phyloP scores from a whole-genome alignment of 306 rosid species.

The Nissolia schottii region DNA sequence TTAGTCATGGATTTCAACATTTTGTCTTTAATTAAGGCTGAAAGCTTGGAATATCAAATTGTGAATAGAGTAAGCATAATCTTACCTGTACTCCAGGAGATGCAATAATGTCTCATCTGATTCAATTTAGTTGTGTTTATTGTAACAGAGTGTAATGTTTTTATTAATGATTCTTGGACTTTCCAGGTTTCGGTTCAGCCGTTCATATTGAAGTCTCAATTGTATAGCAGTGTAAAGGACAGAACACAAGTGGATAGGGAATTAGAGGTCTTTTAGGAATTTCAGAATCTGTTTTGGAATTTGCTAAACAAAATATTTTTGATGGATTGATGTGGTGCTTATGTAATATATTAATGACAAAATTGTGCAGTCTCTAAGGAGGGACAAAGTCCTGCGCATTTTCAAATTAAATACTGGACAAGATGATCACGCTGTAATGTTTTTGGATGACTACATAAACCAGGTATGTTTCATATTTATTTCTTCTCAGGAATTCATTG shows the following conservation, averaged over 20 bases:
- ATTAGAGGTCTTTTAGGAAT: slow-evolving; percentile 56
- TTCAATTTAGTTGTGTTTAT: neutral
- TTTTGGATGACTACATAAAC: slow-evolving; percentile 71
- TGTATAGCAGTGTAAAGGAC: slow-evolving; percentile 87
- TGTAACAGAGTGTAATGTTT: neutral
- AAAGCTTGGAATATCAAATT: neutral
- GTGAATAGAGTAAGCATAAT: neutral
- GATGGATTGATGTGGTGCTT: neutral
- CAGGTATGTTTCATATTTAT: slow-evolving; percentile 50
- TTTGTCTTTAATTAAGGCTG: neutral
- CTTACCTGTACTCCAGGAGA: neutral
- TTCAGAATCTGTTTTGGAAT: neutral
- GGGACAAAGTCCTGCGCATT: slow-evolving; percentile 76
- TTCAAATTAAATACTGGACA: slow-evolving; percentile 90
- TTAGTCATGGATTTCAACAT: neutral
- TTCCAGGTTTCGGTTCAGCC: slow-evolving; percentile 70
- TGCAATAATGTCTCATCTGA: neutral
- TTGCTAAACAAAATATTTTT: neutral
- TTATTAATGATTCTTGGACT: slow-evolving; percentile 13
- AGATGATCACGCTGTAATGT: slow-evolving; percentile 86
- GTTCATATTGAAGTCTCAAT: slow-evolving; percentile 76
- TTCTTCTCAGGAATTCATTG: neutral
- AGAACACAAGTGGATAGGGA: slow-evolving; percentile 91
- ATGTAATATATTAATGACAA: slow-evolving; percentile 1
- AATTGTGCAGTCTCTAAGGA: slow-evolving; percentile 63